Evolutionary conservation across 768 basidiomycete species (phyloP).

Genomic region (Mrakia hoshinonis): DNA sequence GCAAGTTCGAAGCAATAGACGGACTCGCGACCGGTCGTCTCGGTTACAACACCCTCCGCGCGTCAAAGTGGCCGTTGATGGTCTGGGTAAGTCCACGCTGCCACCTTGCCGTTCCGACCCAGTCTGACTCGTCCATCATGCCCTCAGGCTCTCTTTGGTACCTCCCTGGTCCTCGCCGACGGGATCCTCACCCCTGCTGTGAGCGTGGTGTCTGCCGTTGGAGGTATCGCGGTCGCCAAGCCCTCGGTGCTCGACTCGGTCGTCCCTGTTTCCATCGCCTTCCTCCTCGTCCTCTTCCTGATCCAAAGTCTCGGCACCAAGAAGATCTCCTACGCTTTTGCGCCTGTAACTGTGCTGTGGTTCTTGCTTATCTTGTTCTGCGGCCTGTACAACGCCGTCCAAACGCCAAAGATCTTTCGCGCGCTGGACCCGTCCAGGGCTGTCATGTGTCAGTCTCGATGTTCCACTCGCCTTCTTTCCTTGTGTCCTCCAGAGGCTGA

Average conservation of each 20-base stretch:
- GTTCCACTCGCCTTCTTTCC: background rate
- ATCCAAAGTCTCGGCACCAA: conserved; percentile 56
- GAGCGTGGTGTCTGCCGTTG: conserved; percentile 54
- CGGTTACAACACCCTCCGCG: conserved; percentile 33
- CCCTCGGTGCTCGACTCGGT: conserved; percentile 47
- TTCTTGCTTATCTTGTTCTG: conserved; percentile 49
- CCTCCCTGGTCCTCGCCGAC: conserved; percentile 59
- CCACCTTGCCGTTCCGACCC: background rate
- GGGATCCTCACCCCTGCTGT: conserved; percentile 53
- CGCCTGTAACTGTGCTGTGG: conserved; percentile 56
- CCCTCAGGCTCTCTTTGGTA: conserved; percentile 53
- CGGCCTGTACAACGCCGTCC: conserved; percentile 54
- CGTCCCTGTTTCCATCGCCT: conserved; percentile 54
- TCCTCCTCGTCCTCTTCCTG: conserved; percentile 53
- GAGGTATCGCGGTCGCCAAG: conserved; percentile 58
- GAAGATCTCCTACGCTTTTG: conserved; percentile 49
- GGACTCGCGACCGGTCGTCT: conserved; percentile 37
- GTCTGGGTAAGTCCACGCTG: conserved; percentile 47
- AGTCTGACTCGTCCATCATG: background rate
- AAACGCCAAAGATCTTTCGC: conserved; percentile 53
- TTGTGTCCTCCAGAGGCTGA: background rate
- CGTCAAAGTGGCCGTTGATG: conserved; percentile 48
- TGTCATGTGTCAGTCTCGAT: conserved; percentile 48
- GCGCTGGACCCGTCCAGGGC: conserved; percentile 62
- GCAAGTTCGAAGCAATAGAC: conserved; percentile 1